Base-by-base conservation (phyloP, 345 rosid species). In the Lepidium africanum region DNA sequence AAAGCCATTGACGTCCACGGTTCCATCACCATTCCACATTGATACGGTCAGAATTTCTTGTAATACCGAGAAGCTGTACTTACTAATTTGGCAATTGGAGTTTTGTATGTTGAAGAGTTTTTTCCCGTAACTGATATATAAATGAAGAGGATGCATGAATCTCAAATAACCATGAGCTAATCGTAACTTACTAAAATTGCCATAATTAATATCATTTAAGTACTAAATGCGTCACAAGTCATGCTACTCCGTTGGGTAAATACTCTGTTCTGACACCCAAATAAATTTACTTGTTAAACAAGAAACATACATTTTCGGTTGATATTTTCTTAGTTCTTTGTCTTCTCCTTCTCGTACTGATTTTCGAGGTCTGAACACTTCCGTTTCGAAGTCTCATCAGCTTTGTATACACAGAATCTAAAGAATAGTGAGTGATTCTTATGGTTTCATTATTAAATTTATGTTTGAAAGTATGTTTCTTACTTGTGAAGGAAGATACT, bases 11-110 rank as follows among this genome's bases (percentile, higher is more conserved):
- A 73, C 32, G 2, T 73, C 72, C 14, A 73, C 77, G 4, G 77
- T 73, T 51, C 77, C 77, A 73, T 73, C 77, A 35, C 77, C 77
- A 14, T 59, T 66, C 77, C 77, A 73, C 77, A 73, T 73, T 59
- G 56, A 5, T 73, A 41, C 47, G 17, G 59, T 21, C 23, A 21
- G 23, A 21, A 21, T 21, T 21, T 21, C 23, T 21, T 21, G 23
- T 21, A 21, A 21, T 16, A 16, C 36, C 9, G 42, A 49, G 58
- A 69, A 56, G 72, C 9, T 45, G 27, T 9, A 23, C 47, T 57
- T 52, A 25, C 30, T 52, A 56, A 63, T 46, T 27, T 4, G 23
- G 30, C 14, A 23, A 27, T 8, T 7, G 4, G 9, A 30, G 2
- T 45, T 72, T 37, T 56, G 19, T 64, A 53, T 49, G 12, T 54